These are phyloP conservation scores for Claviceps arundinis DNA, from an alignment of 2,329 filamentous ascomycete species.

Conservation along the genomic window DNA sequence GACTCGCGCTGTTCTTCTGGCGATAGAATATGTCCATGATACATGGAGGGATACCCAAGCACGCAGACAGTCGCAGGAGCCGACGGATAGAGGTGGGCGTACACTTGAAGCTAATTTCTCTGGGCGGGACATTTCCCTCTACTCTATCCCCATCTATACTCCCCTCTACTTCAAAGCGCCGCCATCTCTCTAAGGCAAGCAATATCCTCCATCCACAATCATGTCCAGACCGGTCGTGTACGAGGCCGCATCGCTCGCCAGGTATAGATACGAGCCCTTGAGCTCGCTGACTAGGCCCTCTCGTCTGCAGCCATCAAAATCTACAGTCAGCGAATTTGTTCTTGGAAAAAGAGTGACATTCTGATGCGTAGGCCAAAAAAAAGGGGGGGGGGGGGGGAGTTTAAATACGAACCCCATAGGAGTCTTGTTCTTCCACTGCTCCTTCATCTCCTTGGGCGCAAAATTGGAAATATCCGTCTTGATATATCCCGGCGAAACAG, in stretches of 20 bases:
- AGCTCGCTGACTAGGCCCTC: slow-evolving; percentile 62
- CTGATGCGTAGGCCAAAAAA: neutral
- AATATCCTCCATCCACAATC: slow-evolving; percentile 64
- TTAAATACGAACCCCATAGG: slow-evolving; percentile 48
- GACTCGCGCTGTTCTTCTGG: too few species aligned
- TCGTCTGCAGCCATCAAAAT: slow-evolving; percentile 28
- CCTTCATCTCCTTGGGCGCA: slow-evolving; percentile 51
- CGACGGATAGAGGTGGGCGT: neutral
- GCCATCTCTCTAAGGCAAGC: slow-evolving; percentile 26
- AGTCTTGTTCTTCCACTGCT: slow-evolving; percentile 64
- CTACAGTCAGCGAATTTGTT: neutral
- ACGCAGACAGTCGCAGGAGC: neutral
- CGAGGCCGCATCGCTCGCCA: slow-evolving; percentile 69
- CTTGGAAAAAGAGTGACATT: neutral
- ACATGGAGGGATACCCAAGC: too few species aligned
- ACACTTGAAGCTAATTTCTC: too few species aligned
- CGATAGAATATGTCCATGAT: too few species aligned
- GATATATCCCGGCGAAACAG: slow-evolving; percentile 63
- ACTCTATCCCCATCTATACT: neutral
- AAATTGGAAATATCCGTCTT: slow-evolving; percentile 59
- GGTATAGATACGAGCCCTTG: slow-evolving; percentile 71
- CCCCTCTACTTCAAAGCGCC: too few species aligned
- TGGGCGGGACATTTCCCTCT: neutral
- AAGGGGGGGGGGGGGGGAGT: slow-evolving; percentile 5
- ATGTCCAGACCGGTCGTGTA: slow-evolving; percentile 69